Evolutionary conservation across 1,284 basidiomycete species (phyloP).

Genomic region (Tremellales sp.): DNA sequence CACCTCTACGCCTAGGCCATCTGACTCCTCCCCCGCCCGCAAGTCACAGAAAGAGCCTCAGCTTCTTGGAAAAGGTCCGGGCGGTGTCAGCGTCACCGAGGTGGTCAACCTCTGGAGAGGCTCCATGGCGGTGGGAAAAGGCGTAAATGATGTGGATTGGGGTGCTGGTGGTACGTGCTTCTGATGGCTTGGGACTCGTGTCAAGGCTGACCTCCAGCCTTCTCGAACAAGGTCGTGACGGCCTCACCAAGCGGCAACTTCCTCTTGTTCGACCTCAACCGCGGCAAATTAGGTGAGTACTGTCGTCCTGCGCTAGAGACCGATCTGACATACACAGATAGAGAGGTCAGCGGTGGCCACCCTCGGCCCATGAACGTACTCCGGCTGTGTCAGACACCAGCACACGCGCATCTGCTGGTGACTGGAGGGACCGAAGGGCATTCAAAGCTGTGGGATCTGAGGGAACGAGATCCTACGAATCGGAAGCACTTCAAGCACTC

Average conservation of each 20-base stretch:
- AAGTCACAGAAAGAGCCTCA: slow-evolving; percentile 6
- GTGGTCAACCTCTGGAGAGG: slow-evolving; percentile 46
- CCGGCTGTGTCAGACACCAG: slow-evolving; percentile 55
- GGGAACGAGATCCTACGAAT: slow-evolving; percentile 63
- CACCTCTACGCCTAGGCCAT: slow-evolving; percentile 10
- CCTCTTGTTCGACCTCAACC: slow-evolving; percentile 77
- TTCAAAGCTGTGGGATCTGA: slow-evolving; percentile 75
- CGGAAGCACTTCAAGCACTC: slow-evolving; percentile 67
- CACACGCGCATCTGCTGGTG: slow-evolving; percentile 65
- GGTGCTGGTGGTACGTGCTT: slow-evolving; percentile 62
- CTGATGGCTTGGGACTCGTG: too few relatives aligned
- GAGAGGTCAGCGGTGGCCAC: slow-evolving; percentile 64
- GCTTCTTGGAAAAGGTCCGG: slow-evolving; percentile 32
- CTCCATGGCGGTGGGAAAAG: slow-evolving; percentile 38
- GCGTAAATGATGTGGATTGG: slow-evolving; percentile 67
- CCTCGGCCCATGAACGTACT: slow-evolving; percentile 70
- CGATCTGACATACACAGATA: slow-evolving; percentile 52
- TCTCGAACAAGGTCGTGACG: slow-evolving; percentile 72
- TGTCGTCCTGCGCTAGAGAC: neutral
- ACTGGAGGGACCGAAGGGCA: slow-evolving; percentile 80
- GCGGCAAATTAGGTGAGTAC: slow-evolving; percentile 65
- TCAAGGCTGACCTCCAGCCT: slow-evolving; percentile 51
- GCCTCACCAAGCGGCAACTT: slow-evolving; percentile 78
- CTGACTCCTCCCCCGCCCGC: slow-evolving; percentile 1
- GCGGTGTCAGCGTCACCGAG: slow-evolving; percentile 39